Evolutionary conservation across 345 rosid genomes (phyloP), one percentile per base, ranked within the genome.

Genomic region (Eucalyptus erythrocorys): DNA sequence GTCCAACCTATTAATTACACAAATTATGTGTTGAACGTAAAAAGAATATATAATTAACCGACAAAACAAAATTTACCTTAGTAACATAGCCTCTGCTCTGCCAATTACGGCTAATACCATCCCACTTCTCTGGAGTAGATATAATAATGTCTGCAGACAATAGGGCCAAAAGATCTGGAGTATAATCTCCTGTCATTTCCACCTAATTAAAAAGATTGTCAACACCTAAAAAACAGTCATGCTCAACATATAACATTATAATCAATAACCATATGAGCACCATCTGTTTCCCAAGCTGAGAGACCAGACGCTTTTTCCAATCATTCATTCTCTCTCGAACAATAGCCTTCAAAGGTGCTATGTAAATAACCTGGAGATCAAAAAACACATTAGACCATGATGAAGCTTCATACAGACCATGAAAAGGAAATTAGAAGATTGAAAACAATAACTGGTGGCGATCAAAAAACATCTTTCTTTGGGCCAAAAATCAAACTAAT

Each of bases 91-190:
- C 94, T 92, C 99, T 94, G 92, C 93, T 96, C 88, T 97, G 98
- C 99, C 99, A 97, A 89, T 97, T 97, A 88, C 99, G 99, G 91
- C 99, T 97, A 85, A 97, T 97, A 85, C 99, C 99, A 93, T 97
- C 99, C 99, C 99, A 97, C 92, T 97, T 97, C 90, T 97, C 99
- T 86, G 99, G 99, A 90, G 99, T 97, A 48, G 99, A 95, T 92
- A 97, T 94, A 85, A 97, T 97, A 89, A 97, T 94, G 93, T 97
- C 99, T 57, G 99, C 99, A n/a, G 99, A 97, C 91, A 97, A 93
- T 85, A 97, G 97, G 89, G 99, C 98, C 92, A 94, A 95, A 93
- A 96, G 92, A 93, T 97, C 99, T 88, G 99, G 99, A 89, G 99
- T 97, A 92, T 96, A 95, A 93, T 97, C 99, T 93, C 99, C 99